Evolutionary conservation across 352 stramenopile species (phyloP), one percentile per base, ranked within the genome.

Genomic region (Halophytophthora batemanensis): DNA sequence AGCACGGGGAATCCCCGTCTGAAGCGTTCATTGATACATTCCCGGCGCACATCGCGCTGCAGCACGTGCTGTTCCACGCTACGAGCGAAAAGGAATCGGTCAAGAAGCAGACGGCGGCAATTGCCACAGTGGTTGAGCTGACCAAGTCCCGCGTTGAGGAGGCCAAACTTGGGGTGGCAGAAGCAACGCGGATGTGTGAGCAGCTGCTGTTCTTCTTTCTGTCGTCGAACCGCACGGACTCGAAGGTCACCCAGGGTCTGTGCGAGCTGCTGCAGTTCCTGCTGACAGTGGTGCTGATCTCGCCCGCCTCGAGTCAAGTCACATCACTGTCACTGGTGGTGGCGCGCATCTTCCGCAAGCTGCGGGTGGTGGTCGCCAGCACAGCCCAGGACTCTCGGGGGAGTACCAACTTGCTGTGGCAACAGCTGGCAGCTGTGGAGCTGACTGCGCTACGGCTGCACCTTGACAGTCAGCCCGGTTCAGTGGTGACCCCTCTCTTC

Each of bases 131-230:
- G 35, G 17, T 25, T 5, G 23, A n/a, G 19, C 29, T 74, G 37
- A 21, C 75, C 2, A 53, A 51, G 15, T 23, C 48, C 43, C 41
- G 59, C 17, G 18, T 66, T 11, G 28, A 48, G 3, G 39, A 41
- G 6, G 44, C 45, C 7, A 25, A 54, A 7, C 15, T 74, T 7
- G 21, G 38, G 17, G 40, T 37, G n/a, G 18, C 43, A 2, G 67
- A 69, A 8, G 66, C 69, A 34, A 50, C 54, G 13, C 67, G 56
- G 8, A 66, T 83, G 46, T 82, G 69, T 25, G 71, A 86, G 22
- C 71, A 80, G 50, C 21, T 83, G 18, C 34, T 83, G 25, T 83
- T 81, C 35, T 72, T 69, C 11, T 53, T 86, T 40, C 21, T 33
- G 34, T 55, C 53, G 2, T 54, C 43, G 33, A 53, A 25, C n/a